phyloP scores from a whole-genome alignment of 768 basidiomycete species.

The Asterophora parasitica region DNA sequence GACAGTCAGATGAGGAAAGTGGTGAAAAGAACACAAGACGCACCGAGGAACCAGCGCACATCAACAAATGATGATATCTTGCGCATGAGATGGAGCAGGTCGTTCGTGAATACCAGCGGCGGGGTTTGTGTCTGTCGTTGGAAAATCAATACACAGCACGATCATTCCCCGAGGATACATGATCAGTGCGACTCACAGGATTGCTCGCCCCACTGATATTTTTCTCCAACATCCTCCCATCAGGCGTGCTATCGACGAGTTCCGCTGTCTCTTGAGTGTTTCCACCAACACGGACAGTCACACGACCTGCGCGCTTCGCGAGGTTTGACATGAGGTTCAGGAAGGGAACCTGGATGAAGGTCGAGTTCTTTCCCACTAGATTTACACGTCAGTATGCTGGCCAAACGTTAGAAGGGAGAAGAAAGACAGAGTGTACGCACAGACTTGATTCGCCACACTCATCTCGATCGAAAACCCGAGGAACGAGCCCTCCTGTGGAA shows the following conservation, averaged over 20 bases:
- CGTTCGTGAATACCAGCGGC: slow-evolving; percentile 56
- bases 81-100: slow-evolving; percentile 61
- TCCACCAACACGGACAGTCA: slow-evolving; percentile 70
- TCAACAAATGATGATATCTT: slow-evolving; percentile 59
- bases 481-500: slow-evolving; percentile 28
- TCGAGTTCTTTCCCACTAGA: slow-evolving; percentile 1
- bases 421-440: too few relatives aligned
- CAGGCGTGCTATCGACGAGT: slow-evolving; percentile 43
- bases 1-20: not conserved
- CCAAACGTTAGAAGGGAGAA: too few relatives aligned
- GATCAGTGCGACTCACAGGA: slow-evolving; percentile 11
- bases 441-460: slow-evolving; percentile 44
- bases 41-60: slow-evolving; percentile 63
- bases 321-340: slow-evolving; percentile 77
- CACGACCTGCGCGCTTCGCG: slow-evolving; percentile 52
- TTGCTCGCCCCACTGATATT: slow-evolving; percentile 13
- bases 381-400: too few relatives aligned
- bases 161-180: not conserved
- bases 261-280: slow-evolving; percentile 72
- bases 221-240: slow-evolving; percentile 28
- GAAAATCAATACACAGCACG: not conserved
- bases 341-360: slow-evolving; percentile 55
- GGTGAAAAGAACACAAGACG: not conserved
- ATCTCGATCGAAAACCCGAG: slow-evolving; percentile 60
- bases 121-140: slow-evolving; percentile 58